phyloP scores from a whole-genome alignment of 2,329 filamentous ascomycete species.

The Elsinoe fawcettii region DNA sequence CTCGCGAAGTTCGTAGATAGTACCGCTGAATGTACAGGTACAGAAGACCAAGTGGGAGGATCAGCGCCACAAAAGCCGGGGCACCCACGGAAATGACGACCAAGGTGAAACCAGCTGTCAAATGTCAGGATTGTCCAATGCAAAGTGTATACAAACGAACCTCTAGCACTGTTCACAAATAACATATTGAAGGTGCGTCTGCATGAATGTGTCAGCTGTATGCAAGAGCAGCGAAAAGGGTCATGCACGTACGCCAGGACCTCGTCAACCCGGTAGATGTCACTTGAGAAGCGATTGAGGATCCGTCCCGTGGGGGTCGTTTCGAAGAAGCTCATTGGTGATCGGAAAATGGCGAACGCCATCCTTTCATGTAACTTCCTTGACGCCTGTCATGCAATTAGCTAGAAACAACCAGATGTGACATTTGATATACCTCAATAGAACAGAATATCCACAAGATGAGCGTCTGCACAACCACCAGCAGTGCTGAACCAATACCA shows the following conservation, averaged over 20 bases:
- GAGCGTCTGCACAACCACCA: conserved; percentile 86
- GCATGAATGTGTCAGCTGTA: conserved; percentile 24
- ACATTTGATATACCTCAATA: conserved; percentile 63
- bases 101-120: conserved; percentile 63
- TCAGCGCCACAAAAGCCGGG: conserved; percentile 70
- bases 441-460: conserved; percentile 99
- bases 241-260: conserved; percentile 59
- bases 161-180: conserved; percentile 43
- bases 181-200: conserved; percentile 91
- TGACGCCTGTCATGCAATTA: conserved; percentile 55
- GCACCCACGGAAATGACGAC: conserved; percentile 74
- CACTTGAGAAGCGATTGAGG: conserved; percentile 85
- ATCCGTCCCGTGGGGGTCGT: conserved; percentile 95
- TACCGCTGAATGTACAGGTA: conserved; percentile 96
- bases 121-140: conserved; percentile 5
- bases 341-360: conserved; percentile 94
- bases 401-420: not conserved
- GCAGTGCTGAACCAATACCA: conserved; percentile 72
- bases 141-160: conserved; percentile 29
- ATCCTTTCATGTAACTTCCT: conserved; percentile 94
- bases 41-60: conserved; percentile 69
- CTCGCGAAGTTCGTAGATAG: conserved; percentile 90
- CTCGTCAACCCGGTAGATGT: conserved; percentile 79
- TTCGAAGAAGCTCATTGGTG: conserved; percentile 98
- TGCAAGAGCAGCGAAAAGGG: conserved; percentile 12